Conservation (phyloP, 306 rosid genomes). For the Inga laurina region DNA sequence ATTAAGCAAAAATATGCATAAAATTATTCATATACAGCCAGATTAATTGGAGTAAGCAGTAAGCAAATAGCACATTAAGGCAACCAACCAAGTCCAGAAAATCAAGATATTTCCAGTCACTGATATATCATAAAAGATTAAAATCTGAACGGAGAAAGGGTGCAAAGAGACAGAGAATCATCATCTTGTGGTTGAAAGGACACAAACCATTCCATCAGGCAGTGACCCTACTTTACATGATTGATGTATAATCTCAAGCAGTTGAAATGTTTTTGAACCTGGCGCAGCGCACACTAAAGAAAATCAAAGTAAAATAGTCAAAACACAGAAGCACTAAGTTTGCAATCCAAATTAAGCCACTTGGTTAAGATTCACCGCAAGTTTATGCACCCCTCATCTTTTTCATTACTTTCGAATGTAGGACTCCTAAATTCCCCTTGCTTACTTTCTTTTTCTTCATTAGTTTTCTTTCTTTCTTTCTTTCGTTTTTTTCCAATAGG, state of each 20-base stretch:
- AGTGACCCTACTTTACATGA: conserved; percentile 72
- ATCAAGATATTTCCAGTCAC: conserved; percentile 17
- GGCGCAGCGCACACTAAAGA: conserved; percentile 99
- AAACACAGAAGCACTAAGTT: conserved; percentile 4
- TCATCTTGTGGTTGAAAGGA: conserved; percentile 20
- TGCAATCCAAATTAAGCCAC: conserved; percentile 11
- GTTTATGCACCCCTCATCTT: neutral
- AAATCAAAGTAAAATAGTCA: conserved; percentile 20
- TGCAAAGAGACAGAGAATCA: conserved; percentile 18
- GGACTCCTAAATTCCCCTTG: neutral
- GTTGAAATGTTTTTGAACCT: conserved; percentile 96
- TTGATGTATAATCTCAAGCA: conserved; percentile 87
- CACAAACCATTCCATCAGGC: conserved; percentile 89
- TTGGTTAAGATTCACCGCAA: neutral
- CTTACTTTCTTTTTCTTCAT: neutral
- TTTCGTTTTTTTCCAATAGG: neutral
- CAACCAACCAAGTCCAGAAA: conserved; percentile 1
- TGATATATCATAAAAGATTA: conserved; percentile 4
- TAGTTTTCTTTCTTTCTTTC: neutral
- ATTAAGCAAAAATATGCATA: conserved; percentile 25
- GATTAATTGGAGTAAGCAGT: conserved; percentile 9
- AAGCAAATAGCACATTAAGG: neutral
- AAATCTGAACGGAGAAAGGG: conserved; percentile 1
- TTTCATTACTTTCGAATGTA: neutral
- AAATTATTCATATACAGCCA: conserved; percentile 24